Evolutionary conservation across 306 rosid species (phyloP).

Genomic region (Begonia peltatifolia): DNA sequence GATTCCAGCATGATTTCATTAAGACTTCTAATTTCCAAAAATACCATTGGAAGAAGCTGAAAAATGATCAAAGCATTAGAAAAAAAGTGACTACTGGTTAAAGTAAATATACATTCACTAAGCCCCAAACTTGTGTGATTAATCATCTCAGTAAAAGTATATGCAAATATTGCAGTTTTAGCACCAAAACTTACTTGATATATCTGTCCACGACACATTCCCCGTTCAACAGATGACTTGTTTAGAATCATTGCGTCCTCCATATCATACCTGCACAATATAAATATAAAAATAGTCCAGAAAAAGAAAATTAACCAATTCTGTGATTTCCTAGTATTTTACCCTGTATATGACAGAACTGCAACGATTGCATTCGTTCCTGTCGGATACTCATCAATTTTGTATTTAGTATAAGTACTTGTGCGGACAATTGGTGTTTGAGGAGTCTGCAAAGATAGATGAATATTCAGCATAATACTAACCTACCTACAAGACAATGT

Average conservation of each 20-base stretch:
- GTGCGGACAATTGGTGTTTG: slow-evolving; percentile 88
- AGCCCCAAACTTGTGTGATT: no score
- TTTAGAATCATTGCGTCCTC: slow-evolving; percentile 98
- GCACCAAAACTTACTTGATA: slow-evolving; percentile 54
- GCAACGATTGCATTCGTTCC: slow-evolving; percentile 98
- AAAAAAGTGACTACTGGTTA: no score
- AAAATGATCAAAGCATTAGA: no score
- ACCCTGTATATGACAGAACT: slow-evolving; percentile 95
- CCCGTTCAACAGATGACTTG: slow-evolving; percentile 94
- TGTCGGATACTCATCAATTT: slow-evolving; percentile 67
- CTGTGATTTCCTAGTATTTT: slow-evolving; percentile 11
- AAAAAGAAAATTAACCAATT: not conserved
- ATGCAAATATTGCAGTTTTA: not conserved
- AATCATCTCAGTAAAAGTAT: not conserved
- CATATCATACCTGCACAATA: slow-evolving; percentile 68
- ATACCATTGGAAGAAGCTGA: no score
- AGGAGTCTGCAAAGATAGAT: slow-evolving; percentile 54
- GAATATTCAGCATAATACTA: not conserved
- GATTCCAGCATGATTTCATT: no score
- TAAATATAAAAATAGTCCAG: not conserved
- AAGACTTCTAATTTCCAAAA: no score
- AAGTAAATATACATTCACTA: no score
- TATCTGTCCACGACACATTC: slow-evolving; percentile 90
- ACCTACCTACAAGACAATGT: no score
- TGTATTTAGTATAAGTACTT: slow-evolving; percentile 45